Conservation (phyloP, 208 protist genomes). For the Vickermania spadyakhi region DNA sequence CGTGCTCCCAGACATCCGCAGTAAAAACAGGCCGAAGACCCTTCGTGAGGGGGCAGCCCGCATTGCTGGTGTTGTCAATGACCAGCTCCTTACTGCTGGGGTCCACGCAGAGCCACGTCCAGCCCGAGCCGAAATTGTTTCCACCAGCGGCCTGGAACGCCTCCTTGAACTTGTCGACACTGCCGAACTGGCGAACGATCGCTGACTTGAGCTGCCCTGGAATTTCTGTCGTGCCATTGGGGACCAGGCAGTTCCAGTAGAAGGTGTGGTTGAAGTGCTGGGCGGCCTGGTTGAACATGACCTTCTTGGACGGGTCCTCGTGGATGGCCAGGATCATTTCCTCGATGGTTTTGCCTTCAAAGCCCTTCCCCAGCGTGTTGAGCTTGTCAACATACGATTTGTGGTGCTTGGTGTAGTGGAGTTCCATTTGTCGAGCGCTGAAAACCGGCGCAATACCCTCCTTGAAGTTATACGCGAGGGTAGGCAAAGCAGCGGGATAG, state of each 20-base stretch:
- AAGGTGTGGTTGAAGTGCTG: conserved; percentile 94
- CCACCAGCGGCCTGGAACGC: conserved; percentile 77
- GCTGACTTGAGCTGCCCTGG: conserved; percentile 41
- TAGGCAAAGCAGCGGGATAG: conserved; percentile 69
- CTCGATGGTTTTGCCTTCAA: conserved; percentile 80
- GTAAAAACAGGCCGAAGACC: conserved; percentile 81
- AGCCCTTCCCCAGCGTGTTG: conserved; percentile 61
- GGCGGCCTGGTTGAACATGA: conserved; percentile 87
- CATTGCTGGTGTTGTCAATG: conserved; percentile 65
- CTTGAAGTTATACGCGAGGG: conserved; percentile 56
- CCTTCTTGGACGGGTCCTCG: conserved; percentile 35
- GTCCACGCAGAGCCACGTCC: conserved; percentile 90
- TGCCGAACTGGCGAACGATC: conserved; percentile 73
- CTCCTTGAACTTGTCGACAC: conserved; percentile 89
- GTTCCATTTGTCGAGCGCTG: conserved; percentile 74
- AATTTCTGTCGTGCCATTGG: conserved; percentile 44
- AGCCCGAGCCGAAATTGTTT: conserved; percentile 92
- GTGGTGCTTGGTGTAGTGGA: conserved; percentile 92
- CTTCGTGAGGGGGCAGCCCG: conserved; percentile 64
- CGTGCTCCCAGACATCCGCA: conserved; percentile 92
- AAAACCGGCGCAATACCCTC: conserved; percentile 66
- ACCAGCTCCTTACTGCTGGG: conserved; percentile 31
- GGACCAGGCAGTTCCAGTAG: conserved; percentile 85
- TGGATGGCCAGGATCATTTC: conserved; percentile 46
- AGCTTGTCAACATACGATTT: conserved; percentile 89